These are phyloP conservation scores for Thelonectria olida DNA, from an alignment of 2,329 filamentous ascomycete genomes.

Conservation along the genomic window DNA sequence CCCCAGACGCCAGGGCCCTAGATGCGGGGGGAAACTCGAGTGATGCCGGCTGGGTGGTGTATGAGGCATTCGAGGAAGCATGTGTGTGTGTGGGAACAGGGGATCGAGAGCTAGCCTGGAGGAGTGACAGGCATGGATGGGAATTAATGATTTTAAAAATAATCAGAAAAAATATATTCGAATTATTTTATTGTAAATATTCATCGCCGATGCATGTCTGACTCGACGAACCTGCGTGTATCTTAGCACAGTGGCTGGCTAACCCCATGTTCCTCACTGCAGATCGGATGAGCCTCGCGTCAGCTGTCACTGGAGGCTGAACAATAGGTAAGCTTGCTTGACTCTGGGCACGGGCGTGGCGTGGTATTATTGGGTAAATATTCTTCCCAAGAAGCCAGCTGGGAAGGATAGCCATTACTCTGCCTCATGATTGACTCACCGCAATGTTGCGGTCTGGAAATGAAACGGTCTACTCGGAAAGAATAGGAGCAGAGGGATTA, in stretches of 20 bases:
- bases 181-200: background rate
- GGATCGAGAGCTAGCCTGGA: background rate
- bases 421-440: background rate
- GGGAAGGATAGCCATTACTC: background rate
- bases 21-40: constrained; percentile 12
- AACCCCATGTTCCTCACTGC: constrained; percentile 8
- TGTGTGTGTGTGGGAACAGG: constrained; percentile 7
- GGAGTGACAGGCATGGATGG: background rate
- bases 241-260: background rate
- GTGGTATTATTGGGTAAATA: constrained; percentile 3
- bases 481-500: too few species aligned
- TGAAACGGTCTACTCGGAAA: background rate
- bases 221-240: background rate
- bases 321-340: background rate
- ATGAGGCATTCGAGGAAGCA: background rate
- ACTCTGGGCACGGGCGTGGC: constrained; percentile 3
- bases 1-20: constrained; percentile 16
- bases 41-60: background rate
- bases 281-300: constrained; percentile 1
- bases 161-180: background rate
- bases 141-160: background rate
- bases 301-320: background rate
- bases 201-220: background rate
- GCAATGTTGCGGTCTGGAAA: background rate
- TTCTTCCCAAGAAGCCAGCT: background rate